Conservation (phyloP, 129 eudicot species). For the Dittrichia graveolens region DNA sequence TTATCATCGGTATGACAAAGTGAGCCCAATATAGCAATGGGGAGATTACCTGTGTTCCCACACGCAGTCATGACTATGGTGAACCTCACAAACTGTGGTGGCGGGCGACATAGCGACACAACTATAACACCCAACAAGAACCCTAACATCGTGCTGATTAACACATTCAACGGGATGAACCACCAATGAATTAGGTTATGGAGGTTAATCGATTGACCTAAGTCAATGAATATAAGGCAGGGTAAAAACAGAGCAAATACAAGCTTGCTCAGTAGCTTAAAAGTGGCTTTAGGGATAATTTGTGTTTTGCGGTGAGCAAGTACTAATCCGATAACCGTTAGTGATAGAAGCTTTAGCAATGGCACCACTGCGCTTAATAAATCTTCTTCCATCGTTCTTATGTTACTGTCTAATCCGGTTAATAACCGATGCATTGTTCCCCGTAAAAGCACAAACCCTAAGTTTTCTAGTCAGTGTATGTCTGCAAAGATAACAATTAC, state of each 20-base stretch:
- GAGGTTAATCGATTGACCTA: slow-evolving; percentile 45
- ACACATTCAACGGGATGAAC: slow-evolving; percentile 54
- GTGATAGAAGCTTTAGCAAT: slow-evolving; percentile 43
- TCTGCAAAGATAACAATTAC: too few species aligned
- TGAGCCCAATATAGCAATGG: slow-evolving; percentile 49
- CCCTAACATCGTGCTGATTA: slow-evolving; percentile 42
- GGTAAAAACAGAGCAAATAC: slow-evolving; percentile 52
- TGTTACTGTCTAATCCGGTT: slow-evolving; percentile 20
- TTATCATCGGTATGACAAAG: slow-evolving; percentile 43
- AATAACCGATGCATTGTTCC: slow-evolving; percentile 18
- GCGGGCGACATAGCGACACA: slow-evolving; percentile 45
- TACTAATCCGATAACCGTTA: slow-evolving; percentile 39
- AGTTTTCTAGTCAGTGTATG: too few species aligned
- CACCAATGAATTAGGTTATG: slow-evolving; percentile 45
- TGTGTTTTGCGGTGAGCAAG: slow-evolving; percentile 41
- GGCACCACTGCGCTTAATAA: slow-evolving; percentile 40
- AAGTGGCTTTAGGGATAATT: slow-evolving; percentile 48
- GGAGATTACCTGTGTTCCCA: slow-evolving; percentile 60
- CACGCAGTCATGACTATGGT: slow-evolving; percentile 49
- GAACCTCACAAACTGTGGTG: slow-evolving; percentile 44
- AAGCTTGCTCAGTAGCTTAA: slow-evolving; percentile 50
- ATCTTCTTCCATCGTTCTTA: slow-evolving; percentile 38
- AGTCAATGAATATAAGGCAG: slow-evolving; percentile 49
- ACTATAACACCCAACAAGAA: slow-evolving; percentile 47
- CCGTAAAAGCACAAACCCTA: not conserved